A percentile compares a stretch with the other conserved stretches of the same genome.
These are phyloP conservation scores for Curvularia eragrostidis DNA, from an alignment of 2,329 filamentous ascomycete species.

Conservation along the genomic window DNA sequence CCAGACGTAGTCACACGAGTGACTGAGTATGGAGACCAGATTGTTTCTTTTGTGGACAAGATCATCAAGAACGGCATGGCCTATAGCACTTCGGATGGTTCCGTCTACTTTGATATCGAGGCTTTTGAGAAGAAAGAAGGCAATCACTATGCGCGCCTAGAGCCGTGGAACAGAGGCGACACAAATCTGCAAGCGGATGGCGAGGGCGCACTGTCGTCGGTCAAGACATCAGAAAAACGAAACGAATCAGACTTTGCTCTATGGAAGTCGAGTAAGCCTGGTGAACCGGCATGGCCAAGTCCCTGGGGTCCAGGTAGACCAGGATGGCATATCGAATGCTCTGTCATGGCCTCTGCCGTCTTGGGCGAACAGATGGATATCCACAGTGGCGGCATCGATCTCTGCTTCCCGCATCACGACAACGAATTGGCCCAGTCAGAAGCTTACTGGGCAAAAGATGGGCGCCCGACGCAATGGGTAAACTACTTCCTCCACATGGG, in stretches of 20 bases:
- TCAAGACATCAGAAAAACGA: conserved; percentile 70
- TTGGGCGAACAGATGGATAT: conserved; percentile 87
- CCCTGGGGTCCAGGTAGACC: conserved; percentile 87
- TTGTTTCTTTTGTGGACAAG: conserved; percentile 81
- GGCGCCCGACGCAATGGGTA: conserved; percentile 72
- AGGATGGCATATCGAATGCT: conserved; percentile 98
- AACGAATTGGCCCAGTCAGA: conserved; percentile 92
- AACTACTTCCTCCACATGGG: conserved; percentile 98
- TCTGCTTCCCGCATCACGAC: conserved; percentile 79
- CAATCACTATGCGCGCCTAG: conserved; percentile 82
- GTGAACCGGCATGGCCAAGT: conserved; percentile 89
- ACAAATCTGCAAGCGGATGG: conserved; percentile 85
- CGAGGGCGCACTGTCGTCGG: conserved; percentile 74
- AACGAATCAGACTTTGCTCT: conserved; percentile 85
- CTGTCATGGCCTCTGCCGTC: conserved; percentile 91
- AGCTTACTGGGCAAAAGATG: conserved; percentile 70
- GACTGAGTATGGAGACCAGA: conserved; percentile 90
- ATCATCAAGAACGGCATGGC: conserved; percentile 87
- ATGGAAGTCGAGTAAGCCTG: conserved; percentile 91
- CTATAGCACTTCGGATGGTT: conserved; percentile 77
- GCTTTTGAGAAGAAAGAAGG: conserved; percentile 80
- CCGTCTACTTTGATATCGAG: conserved; percentile 91
- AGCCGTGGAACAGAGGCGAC: conserved; percentile 85
- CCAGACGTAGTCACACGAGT: conserved; percentile 86
- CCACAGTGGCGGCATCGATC: conserved; percentile 89